These are phyloP conservation scores for Saussurea involucrata DNA, from an alignment of 129 eudicot species.

Conservation along the genomic window DNA sequence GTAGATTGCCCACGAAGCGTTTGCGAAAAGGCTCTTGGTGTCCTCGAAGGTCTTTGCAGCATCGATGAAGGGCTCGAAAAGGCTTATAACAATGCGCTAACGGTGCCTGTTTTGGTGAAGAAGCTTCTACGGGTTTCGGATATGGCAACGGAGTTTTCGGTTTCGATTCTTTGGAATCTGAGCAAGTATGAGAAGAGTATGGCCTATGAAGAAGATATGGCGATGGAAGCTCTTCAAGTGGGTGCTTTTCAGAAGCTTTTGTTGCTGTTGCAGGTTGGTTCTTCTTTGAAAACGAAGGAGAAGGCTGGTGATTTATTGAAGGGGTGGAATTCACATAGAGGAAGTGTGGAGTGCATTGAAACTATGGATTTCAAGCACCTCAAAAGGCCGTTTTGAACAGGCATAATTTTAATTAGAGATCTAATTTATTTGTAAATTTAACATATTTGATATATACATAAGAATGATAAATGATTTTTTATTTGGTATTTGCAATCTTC, in stretches of 20 bases:
- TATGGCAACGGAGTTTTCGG: constrained; percentile 52
- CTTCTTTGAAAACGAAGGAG: constrained; percentile 47
- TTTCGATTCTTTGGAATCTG: constrained; percentile 50
- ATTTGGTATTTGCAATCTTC: too few species aligned
- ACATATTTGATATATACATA: neutral
- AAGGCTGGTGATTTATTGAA: constrained; percentile 57
- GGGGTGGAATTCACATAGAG: constrained; percentile 50
- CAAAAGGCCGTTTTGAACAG: constrained; percentile 48
- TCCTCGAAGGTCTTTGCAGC: constrained; percentile 48
- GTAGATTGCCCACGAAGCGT: constrained; percentile 42
- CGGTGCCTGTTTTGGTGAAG: constrained; percentile 61
- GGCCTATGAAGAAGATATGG: constrained; percentile 24
- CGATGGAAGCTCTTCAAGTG: constrained; percentile 49
- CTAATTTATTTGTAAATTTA: constrained; percentile 18
- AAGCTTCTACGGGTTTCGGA: constrained; percentile 54
- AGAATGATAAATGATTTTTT: too few species aligned
- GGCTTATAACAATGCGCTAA: constrained; percentile 37
- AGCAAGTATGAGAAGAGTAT: constrained; percentile 37
- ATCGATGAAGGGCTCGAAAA: constrained; percentile 39
- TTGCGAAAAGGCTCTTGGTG: constrained; percentile 51
- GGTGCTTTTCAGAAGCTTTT: constrained; percentile 77
- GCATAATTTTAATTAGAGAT: constrained; percentile 1
- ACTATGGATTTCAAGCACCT: constrained; percentile 66
- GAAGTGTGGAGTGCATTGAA: constrained; percentile 61
- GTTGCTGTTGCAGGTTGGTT: constrained; percentile 63